Evolutionary conservation across 768 basidiomycete genomes (phyloP).

Genomic region (Kwoniella botswanensis): DNA sequence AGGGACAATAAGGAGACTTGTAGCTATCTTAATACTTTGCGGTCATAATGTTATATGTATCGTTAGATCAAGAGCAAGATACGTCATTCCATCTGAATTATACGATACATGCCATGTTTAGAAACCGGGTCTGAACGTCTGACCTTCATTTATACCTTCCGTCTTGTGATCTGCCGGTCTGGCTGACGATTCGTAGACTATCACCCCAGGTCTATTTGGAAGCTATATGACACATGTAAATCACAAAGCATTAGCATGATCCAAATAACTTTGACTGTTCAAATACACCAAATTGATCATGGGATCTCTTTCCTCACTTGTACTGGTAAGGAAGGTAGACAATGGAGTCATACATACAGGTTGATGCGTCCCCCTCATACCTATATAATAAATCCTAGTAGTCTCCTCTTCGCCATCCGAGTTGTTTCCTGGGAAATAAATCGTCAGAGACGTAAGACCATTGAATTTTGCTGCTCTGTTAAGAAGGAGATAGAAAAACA

Average conservation of each 20-base stretch:
- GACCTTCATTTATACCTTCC: constrained; percentile 26
- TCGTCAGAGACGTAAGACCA: constrained; percentile 76
- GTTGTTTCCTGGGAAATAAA: constrained; percentile 74
- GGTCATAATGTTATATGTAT: too few species aligned
- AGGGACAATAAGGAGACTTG: too few species aligned
- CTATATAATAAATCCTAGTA: constrained; percentile 78
- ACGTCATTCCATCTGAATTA: not conserved
- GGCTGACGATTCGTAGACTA: constrained; percentile 85
- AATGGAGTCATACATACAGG: constrained; percentile 37
- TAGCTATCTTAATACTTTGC: too few species aligned
- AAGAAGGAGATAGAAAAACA: not conserved
- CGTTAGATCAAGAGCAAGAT: too few species aligned
- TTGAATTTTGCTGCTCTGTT: constrained; percentile 82
- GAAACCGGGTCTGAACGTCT: constrained; percentile 25
- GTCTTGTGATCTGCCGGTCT: constrained; percentile 80
- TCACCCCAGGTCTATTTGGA: constrained; percentile 76
- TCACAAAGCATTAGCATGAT: not conserved
- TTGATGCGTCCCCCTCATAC: constrained; percentile 71
- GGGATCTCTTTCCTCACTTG: not conserved
- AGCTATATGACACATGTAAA: constrained; percentile 61
- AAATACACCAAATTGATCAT: constrained; percentile 8
- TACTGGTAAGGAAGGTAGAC: not conserved
- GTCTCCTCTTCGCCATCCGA: constrained; percentile 67
- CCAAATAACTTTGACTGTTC: too few species aligned
- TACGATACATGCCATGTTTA: constrained; percentile 1